Evolutionary conservation across 345 rosid species (phyloP), one percentile per base, ranked within the genome.

Genomic region (Eucalyptus curtisii): DNA sequence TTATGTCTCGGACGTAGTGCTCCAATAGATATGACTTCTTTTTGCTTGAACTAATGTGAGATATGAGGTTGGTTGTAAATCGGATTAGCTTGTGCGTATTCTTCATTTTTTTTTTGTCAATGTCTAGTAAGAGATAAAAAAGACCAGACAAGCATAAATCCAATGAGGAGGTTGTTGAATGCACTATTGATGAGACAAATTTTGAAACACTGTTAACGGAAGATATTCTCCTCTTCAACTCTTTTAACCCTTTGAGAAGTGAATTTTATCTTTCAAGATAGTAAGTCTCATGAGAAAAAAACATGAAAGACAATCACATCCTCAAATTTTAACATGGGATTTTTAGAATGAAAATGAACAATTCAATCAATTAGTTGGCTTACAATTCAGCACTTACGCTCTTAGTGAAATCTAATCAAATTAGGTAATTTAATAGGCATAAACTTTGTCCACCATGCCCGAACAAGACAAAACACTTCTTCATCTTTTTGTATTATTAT

Each of bases 391-490:
- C 7, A 27, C 31, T 27, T 25, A 10, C 0, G 2, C 4, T 59
- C 4, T 59, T 59, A 27, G n/a, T 22, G 64, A 57, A 57, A 3
- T 57, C 30, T 57, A 10, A 57, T 59, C 15, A 11, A 2, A 11
- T 59, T 59, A 11, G 7, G 66, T 6, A 25, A 4, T 9, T 50
- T 17, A 50, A 50, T 50, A 50, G 22, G 0, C 1, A 50, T 17
- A 17, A 50, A 50, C 9, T 50, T 50, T 50, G 22, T 17, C 22
- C 22, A 17, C 22, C 20, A 50, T 50, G 20, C 22, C 9, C 4
- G 0, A 17, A 50, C 2, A 1, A 50, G 4, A 17, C 4, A 17
- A 50, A 50, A 7, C 9, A 50, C 9, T 50, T 17, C 9, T 3
- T 50, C 55, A 50, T 50, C 2, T 17, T 7, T 17, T 17, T 50